Conservation (phyloP, 371 early-diverging fungal genomes). For the Mucor circinelloides region DNA sequence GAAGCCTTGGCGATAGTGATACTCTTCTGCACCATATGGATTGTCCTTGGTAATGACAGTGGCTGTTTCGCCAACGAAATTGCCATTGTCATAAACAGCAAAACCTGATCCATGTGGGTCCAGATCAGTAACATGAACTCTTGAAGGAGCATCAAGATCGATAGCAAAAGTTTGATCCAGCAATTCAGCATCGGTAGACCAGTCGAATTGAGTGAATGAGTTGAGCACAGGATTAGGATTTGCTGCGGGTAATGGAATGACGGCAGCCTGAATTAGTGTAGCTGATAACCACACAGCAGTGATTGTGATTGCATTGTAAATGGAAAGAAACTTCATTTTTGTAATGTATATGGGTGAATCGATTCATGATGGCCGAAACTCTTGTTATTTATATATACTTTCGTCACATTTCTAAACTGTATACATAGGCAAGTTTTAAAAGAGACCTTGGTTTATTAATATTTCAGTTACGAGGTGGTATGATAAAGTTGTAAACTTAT, state of each 20-base stretch:
- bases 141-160: neutral
- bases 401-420: neutral
- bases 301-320: neutral
- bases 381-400: neutral
- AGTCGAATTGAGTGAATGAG: slow-evolving; percentile 8
- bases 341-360: neutral
- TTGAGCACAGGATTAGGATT: neutral
- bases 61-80: slow-evolving; percentile 2
- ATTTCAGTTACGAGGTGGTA: neutral
- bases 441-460: neutral
- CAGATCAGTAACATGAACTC: slow-evolving; percentile 12
- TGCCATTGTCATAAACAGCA: slow-evolving; percentile 5
- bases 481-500: neutral
- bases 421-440: neutral
- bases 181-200: neutral
- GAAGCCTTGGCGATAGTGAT: slow-evolving; percentile 4
- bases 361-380: neutral
- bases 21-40: neutral
- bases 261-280: neutral
- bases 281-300: neutral
- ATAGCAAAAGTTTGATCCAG: neutral
- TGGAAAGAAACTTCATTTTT: slow-evolving; percentile 6
- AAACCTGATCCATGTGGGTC: neutral
- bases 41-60: neutral
- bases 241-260: neutral